Percentiles rank a stretch among this genome's conserved stretches.
Conservation (phyloP, 805 yeast species). For the Teunomyces panamensis region DNA sequence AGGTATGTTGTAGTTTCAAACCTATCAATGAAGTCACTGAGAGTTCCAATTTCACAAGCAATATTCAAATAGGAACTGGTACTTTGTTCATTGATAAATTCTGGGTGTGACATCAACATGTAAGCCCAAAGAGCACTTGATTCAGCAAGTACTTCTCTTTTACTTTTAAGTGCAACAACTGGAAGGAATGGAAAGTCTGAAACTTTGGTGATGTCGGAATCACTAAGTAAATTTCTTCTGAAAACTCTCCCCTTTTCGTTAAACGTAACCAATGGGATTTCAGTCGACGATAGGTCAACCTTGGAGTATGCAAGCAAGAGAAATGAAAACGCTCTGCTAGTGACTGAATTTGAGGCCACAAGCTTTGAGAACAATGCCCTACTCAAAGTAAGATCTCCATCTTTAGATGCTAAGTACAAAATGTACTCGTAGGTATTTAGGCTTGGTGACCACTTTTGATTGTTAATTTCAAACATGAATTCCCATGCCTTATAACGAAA, state of each 20-base stretch:
- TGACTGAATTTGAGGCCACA: slow-evolving; percentile 30
- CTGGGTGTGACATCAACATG: slow-evolving; percentile 43
- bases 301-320: slow-evolving; percentile 51
- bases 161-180: slow-evolving; percentile 35
- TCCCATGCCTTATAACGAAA: slow-evolving; percentile 69
- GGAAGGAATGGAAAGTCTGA: slow-evolving; percentile 71
- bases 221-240: slow-evolving; percentile 45
- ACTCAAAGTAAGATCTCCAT: slow-evolving; percentile 72
- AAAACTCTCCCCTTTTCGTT: slow-evolving; percentile 47
- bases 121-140: slow-evolving; percentile 73
- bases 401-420: slow-evolving; percentile 72
- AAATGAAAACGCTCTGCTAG: slow-evolving; percentile 43
- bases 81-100: slow-evolving; percentile 38
- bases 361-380: slow-evolving; percentile 62
- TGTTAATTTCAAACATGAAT: slow-evolving; percentile 62
- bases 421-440: slow-evolving; percentile 58
- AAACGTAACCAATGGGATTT: slow-evolving; percentile 33
- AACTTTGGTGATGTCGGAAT: slow-evolving; percentile 31
- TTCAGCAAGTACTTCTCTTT: slow-evolving; percentile 59
- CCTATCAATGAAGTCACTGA: slow-evolving; percentile 34
- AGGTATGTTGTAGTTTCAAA: slow-evolving; percentile 27
- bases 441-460: slow-evolving; percentile 41
- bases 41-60: slow-evolving; percentile 31
- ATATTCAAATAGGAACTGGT: slow-evolving; percentile 55
- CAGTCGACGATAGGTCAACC: slow-evolving; percentile 14